phyloP scores from a whole-genome alignment of 306 rosid genomes.

The Urtica urens region DNA sequence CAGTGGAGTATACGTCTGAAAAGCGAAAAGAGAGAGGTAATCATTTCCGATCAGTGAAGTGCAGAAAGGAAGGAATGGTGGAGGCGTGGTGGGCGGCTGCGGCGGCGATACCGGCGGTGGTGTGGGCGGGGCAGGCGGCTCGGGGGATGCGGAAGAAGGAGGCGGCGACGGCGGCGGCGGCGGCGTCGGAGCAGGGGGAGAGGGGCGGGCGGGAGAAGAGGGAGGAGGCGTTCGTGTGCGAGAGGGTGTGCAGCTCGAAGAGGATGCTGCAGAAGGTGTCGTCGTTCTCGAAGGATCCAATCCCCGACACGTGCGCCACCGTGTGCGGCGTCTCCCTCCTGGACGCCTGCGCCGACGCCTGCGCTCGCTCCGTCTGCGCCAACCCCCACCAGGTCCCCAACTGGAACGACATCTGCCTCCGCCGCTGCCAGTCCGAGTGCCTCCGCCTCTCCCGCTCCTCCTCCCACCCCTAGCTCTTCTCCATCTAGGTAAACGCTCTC shows the following conservation, averaged over 20 bases:
- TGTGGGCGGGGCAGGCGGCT: constrained; percentile 77
- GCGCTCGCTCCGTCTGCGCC: constrained; percentile 86
- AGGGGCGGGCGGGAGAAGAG: constrained; percentile 87
- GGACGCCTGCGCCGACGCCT: constrained; percentile 90
- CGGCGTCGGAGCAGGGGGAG: constrained; percentile 50
- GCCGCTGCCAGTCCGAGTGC: constrained; percentile 94
- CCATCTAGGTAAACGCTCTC: too few species aligned
- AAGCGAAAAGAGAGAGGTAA: too few species aligned
- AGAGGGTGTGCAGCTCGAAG: constrained; percentile 86
- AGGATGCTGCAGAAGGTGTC: constrained; percentile 91
- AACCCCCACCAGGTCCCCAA: constrained; percentile 92
- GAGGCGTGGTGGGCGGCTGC: constrained; percentile 90
- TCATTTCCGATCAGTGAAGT: too few species aligned
- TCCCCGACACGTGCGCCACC: constrained; percentile 90
- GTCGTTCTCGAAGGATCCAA: constrained; percentile 85
- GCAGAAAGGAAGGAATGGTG: too few species aligned
- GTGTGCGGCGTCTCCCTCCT: constrained; percentile 90
- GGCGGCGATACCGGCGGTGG: constrained; percentile 71
- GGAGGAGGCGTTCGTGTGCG: constrained; percentile 82
- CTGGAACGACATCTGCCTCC: constrained; percentile 82
- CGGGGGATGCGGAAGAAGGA: constrained; percentile 50
- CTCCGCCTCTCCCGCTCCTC: constrained; percentile 59
- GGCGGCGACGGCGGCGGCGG: constrained; percentile 45
- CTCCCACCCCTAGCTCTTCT: too few species aligned
- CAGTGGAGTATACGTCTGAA: too few species aligned